Evolutionary conservation across 352 stramenopile species (phyloP).

Genomic region (Globisporangium polare): DNA sequence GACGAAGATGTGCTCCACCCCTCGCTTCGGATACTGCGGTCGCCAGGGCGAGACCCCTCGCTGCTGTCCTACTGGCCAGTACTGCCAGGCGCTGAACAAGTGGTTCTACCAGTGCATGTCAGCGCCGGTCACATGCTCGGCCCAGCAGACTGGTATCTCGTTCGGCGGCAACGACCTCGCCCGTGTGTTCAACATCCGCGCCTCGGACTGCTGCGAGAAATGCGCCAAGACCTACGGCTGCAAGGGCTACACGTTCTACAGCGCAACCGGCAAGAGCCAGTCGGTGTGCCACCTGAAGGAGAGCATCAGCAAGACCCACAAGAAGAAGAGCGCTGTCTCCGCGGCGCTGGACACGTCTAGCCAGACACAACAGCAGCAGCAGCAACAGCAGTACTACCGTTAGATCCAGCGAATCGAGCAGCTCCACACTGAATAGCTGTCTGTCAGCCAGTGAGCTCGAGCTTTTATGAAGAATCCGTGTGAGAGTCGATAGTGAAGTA

Average conservation of each 20-base stretch:
- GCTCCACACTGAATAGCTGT: not conserved
- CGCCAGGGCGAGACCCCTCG: not conserved
- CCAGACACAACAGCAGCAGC: conserved; percentile 8
- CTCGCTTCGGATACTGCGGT: conserved; percentile 12
- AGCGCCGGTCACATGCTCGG: not conserved
- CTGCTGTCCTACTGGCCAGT: conserved; percentile 5
- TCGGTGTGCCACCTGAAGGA: conserved; percentile 19
- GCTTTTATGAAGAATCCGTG: not conserved
- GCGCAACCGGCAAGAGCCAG: not conserved
- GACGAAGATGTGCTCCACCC: conserved; percentile 10
- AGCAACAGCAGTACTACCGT: conserved; percentile 5
- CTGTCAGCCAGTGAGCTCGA: not conserved
- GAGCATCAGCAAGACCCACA: conserved; percentile 4
- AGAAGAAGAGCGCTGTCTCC: conserved; percentile 1
- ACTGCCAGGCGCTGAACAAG: conserved; percentile 10
- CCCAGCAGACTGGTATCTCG: conserved; percentile 4
- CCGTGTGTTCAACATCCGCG: conserved; percentile 5
- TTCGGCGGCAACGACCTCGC: conserved; percentile 9
- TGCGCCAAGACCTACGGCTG: conserved; percentile 14
- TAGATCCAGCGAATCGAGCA: not conserved
- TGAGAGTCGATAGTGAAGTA: not conserved
- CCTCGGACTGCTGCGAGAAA: conserved; percentile 11
- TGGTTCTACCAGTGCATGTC: conserved; percentile 10
- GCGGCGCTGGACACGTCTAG: not conserved
- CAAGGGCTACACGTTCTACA: conserved; percentile 18